Conservation (phyloP, 768 basidiomycete genomes). For the Trametes gibbosa region DNA sequence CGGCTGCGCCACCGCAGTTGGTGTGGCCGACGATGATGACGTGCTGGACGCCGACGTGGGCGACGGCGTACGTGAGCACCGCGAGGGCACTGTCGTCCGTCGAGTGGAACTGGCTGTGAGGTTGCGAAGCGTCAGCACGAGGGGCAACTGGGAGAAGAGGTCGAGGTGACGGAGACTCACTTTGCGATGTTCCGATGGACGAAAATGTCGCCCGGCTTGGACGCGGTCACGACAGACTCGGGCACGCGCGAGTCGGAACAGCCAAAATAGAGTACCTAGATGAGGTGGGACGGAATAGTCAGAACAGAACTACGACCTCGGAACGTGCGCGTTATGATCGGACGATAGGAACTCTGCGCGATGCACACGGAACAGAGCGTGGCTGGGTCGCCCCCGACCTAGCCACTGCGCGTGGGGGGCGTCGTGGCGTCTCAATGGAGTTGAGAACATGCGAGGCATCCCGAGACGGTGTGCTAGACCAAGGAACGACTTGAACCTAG, state of each 20-base stretch:
- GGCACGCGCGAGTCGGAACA: conserved; percentile 86
- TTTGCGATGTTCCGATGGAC: conserved; percentile 88
- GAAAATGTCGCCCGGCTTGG: conserved; percentile 78
- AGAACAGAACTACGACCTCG: neutral
- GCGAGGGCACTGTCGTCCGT: conserved; percentile 71
- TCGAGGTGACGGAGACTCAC: conserved; percentile 38
- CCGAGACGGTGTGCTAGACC: too few species aligned
- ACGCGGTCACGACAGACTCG: conserved; percentile 67
- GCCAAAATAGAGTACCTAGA: conserved; percentile 73
- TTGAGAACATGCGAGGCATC: too few species aligned
- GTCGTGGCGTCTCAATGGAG: too few species aligned
- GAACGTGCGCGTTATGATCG: neutral
- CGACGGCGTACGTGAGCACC: conserved; percentile 73
- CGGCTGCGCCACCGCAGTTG: conserved; percentile 73
- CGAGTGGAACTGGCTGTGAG: conserved; percentile 63
- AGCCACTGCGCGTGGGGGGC: too few species aligned
- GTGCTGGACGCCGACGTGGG: conserved; percentile 69
- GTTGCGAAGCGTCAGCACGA: neutral
- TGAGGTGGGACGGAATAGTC: neutral
- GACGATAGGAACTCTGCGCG: neutral
- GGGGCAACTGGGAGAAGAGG: neutral
- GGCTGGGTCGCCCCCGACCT: neutral
- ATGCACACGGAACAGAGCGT: too few species aligned
- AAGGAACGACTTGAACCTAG: too few species aligned
- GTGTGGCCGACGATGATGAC: conserved; percentile 85